These are phyloP conservation scores for Debaryomyces fabryi DNA, from an alignment of 1,139 yeast genomes.

Conservation along the genomic window DNA sequence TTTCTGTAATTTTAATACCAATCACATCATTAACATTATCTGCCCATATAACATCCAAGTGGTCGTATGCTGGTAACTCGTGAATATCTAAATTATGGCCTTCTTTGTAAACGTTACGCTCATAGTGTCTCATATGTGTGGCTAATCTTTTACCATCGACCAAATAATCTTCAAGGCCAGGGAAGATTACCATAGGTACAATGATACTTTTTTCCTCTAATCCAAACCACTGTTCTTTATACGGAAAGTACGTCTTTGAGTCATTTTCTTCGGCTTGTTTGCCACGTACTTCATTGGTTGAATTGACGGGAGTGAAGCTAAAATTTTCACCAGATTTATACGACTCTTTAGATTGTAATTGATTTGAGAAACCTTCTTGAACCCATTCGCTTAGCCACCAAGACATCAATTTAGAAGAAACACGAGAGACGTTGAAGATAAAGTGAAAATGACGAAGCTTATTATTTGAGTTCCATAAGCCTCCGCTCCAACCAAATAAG, in stretches of 20 bases:
- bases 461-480: conserved; percentile 65
- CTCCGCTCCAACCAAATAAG: conserved; percentile 83
- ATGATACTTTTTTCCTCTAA: conserved; percentile 33
- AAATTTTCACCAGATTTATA: conserved; percentile 34
- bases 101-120: conserved; percentile 40
- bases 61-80: conserved; percentile 52
- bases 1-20: conserved; percentile 23
- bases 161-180: conserved; percentile 64
- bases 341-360: conserved; percentile 36
- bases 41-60: conserved; percentile 61
- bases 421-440: conserved; percentile 82
- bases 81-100: conserved; percentile 40
- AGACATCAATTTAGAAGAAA: conserved; percentile 76
- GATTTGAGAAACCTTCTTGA: conserved; percentile 44
- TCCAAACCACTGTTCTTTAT: conserved; percentile 56
- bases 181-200: conserved; percentile 59
- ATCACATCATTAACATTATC: conserved; percentile 45
- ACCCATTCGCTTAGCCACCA: conserved; percentile 77
- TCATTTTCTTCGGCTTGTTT: conserved; percentile 35
- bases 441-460: conserved; percentile 71
- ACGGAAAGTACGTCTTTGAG: conserved; percentile 58
- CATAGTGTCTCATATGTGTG: conserved; percentile 54
- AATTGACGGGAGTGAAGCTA: conserved; percentile 18
- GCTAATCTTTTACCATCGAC: conserved; percentile 66
- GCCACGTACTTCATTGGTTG: background rate